Base-by-base conservation (phyloP, 768 basidiomycete species). In the Tylopilus intermedius region DNA sequence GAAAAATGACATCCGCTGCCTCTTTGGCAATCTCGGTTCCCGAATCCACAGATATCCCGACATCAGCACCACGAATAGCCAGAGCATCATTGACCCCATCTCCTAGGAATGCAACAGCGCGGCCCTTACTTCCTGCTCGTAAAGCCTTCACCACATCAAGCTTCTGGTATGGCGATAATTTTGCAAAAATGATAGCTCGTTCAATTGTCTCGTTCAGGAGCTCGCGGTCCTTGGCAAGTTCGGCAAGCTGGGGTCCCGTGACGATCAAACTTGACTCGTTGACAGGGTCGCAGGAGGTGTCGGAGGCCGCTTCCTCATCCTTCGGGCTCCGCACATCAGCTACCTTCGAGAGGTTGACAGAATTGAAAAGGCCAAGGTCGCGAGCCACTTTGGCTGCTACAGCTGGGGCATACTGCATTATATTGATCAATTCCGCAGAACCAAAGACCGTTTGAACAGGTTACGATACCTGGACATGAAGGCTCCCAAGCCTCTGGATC, bases 301-400 rank as follows among this genome's bases (percentile, higher is more conserved):
- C 43, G 6, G 46, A 32, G 10, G 42, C 64, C 24, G 57, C 64
- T 50, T 68, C 67, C 49, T 64, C 67, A 30, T 64, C 68, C 49
- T 66, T 70, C 7, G 33, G 51, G 9, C 50, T 51, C 24, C 44
- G 47, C 32, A n/a, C 22, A 18, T 43, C 39, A 4, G 46, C 15
- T 2, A 18, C 26, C 27, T 55, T 48, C 9, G 56, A 48, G 26
- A 60, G 48, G 40, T 67, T 67, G 48, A 57, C 4, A 27, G 58
- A 18, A 30, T 54, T 51, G 45, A 72, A 63, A 47, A 71, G 59
- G 10, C 70, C 70, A 40, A 71, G 64, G 40, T 71, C 70, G 35
- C 68, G 71, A 10, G 70, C 71, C 35, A 71, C 71, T 54, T 71
- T 72, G 47, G 68, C 68, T 37, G 70, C 70, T 4, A 72, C 68